A percentile compares a stretch with the other conserved stretches of the same genome.
phyloP scores from a whole-genome alignment of 2,329 filamentous ascomycete species.

The Aspergillus fumigatus region DNA sequence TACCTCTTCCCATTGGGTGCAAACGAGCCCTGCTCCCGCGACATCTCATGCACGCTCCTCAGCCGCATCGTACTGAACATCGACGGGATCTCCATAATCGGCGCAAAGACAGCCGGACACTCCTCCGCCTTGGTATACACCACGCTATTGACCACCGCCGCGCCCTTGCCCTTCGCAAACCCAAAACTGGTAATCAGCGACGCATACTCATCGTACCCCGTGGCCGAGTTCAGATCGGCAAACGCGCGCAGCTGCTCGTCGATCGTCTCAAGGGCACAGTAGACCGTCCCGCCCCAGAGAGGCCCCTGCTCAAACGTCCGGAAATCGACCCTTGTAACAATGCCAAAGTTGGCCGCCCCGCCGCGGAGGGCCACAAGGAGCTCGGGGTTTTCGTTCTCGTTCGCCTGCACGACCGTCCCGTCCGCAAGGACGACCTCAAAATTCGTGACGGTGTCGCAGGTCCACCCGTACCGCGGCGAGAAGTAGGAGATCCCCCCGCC shows the following conservation, averaged over 20 bases:
- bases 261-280: background rate
- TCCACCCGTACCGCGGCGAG: constrained; percentile 21
- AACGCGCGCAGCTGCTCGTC: background rate
- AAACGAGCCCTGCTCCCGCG: background rate
- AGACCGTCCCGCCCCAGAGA: background rate
- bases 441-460: constrained; percentile 30
- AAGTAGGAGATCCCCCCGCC: constrained; percentile 5
- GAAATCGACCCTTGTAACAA: constrained; percentile 24
- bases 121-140: background rate
- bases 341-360: constrained; percentile 34
- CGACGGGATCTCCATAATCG: background rate
- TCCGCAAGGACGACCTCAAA: constrained; percentile 35
- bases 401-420: constrained; percentile 29
- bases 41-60: background rate
- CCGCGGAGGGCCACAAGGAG: constrained; percentile 33
- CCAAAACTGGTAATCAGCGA: constrained; percentile 1
- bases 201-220: background rate
- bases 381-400: constrained; percentile 18
- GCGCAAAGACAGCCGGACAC: background rate
- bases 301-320: constrained; percentile 3
- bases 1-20: background rate
- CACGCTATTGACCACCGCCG: background rate
- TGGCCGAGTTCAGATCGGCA: background rate
- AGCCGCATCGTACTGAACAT: background rate
- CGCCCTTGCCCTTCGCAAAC: background rate